phyloP scores from a whole-genome alignment of 106 monocot species.

The Phalaenopsis equestris region DNA sequence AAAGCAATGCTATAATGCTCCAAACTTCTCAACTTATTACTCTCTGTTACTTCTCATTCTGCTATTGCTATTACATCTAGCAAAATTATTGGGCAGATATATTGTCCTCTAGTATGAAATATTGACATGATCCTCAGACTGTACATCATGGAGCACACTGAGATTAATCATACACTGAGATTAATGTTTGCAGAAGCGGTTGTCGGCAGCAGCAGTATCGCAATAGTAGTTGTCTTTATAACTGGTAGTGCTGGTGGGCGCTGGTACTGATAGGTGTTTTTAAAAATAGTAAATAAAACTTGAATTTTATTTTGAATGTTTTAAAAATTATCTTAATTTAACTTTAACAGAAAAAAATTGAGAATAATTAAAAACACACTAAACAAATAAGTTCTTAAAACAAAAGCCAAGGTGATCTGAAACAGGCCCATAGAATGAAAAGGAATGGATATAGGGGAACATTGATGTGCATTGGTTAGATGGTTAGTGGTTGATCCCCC shows the following conservation, averaged over 20 bases:
- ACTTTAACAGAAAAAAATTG: neutral
- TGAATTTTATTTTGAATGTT: neutral
- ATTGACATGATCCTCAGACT: constrained; percentile 10
- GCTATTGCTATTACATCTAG: neutral
- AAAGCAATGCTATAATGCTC: too few relatives aligned
- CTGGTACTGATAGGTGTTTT: too few relatives aligned
- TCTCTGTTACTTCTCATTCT: neutral
- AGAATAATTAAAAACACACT: neutral
- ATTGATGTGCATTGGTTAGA: neutral
- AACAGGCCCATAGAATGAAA: neutral
- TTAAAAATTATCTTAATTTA: neutral
- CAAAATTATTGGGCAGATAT: constrained; percentile 12
- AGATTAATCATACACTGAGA: neutral
- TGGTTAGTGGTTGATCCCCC: neutral
- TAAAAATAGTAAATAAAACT: neutral
- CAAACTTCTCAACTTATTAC: too few relatives aligned
- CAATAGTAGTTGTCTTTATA: too few relatives aligned
- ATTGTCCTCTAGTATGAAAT: constrained; percentile 12
- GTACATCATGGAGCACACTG: constrained; percentile 14
- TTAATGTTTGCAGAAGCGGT: too few relatives aligned
- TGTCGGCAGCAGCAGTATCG: too few relatives aligned
- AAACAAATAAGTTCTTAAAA: neutral
- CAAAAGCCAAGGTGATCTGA: too few relatives aligned
- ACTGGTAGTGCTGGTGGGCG: too few relatives aligned
- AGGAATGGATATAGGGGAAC: neutral